Base-by-base conservation (phyloP, 805 yeast genomes). In the Wickerhamomyces ciferrii region DNA sequence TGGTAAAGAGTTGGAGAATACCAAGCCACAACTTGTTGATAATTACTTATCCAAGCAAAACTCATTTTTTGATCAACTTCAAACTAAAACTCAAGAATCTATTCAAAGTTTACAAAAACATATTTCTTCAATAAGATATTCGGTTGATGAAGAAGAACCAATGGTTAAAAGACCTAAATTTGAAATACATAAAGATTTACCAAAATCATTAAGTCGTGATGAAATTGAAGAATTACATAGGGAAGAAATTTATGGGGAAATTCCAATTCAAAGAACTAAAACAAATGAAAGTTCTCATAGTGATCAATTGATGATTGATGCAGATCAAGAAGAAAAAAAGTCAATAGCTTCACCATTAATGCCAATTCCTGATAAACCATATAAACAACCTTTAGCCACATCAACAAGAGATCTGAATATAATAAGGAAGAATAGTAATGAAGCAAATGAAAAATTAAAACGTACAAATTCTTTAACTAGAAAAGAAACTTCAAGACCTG, bases 91-190 rank as follows among this genome's bases (percentile, higher is more conserved):
- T 7, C 40, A 24, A 10, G 5, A 19, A 13, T 35, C 38, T 8
- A 17, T 35, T 19, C 18, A 21, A 1, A 41, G 43, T 13, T 32
- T 59, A 5, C 40, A 49, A 3, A 18, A 36, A 1, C 34, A 47
- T 15, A 45, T 45, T 1, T 21, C 50, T 4, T 36, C 47, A 1
- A 41, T 56, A 1, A 11, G 24, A 1, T 25, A 42, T 8, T 14
- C 43, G 27, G 19, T 18, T 2, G 29, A 41, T 18, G 57, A 54
- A 25, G 53, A 50, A 2, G 6, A n/a, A 2, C 54, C 45, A 17
- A 38, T 45, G 3, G 59, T 58, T 21, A 53, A 53, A 41, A 56
- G 54, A 43, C 57, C 52, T 35, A 55, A 58, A 42, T 10, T 56
- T 6, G 39, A 27, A 7, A 29, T 41, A 2, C 14, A 41, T 10